phyloP scores from a whole-genome alignment of 1,139 yeast species.

The Blastobotrys indianensis region DNA sequence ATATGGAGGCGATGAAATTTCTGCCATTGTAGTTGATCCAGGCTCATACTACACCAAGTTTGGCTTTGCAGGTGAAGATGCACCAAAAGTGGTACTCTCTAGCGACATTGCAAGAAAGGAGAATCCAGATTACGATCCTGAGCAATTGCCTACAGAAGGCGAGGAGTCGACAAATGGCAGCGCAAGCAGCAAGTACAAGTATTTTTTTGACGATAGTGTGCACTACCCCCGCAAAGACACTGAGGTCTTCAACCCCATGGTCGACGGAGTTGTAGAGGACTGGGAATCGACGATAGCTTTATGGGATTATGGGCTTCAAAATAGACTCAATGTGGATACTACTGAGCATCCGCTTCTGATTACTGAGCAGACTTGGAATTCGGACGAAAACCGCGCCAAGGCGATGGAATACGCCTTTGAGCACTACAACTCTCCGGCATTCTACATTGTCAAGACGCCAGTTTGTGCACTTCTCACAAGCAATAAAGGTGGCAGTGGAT shows the following conservation, averaged over 20 bases:
- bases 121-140: conserved; percentile 20
- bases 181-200: conserved; percentile 6
- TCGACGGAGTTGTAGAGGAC: conserved; percentile 37
- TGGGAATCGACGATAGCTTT: conserved; percentile 41
- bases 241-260: conserved; percentile 34
- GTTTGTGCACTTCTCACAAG: conserved; percentile 90
- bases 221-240: conserved; percentile 31
- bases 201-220: conserved; percentile 32
- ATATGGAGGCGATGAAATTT: conserved; percentile 76
- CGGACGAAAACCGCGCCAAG: conserved; percentile 59
- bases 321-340: conserved; percentile 47
- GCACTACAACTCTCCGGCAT: conserved; percentile 71
- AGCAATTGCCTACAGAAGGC: conserved; percentile 14
- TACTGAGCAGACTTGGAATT: conserved; percentile 86
- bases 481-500: conserved; percentile 88
- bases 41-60: conserved; percentile 79
- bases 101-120: conserved; percentile 38
- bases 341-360: conserved; percentile 69
- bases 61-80: conserved; percentile 94
- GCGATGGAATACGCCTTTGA: conserved; percentile 76
- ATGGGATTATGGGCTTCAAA: conserved; percentile 35
- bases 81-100: conserved; percentile 72
- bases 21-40: conserved; percentile 87
- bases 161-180: conserved; percentile 5
- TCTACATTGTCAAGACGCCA: conserved; percentile 78